Evolutionary conservation across 495 filamentous ascomycete genomes (phyloP), one percentile per base, ranked within the genome.

Genomic region (Podospora australis): DNA sequence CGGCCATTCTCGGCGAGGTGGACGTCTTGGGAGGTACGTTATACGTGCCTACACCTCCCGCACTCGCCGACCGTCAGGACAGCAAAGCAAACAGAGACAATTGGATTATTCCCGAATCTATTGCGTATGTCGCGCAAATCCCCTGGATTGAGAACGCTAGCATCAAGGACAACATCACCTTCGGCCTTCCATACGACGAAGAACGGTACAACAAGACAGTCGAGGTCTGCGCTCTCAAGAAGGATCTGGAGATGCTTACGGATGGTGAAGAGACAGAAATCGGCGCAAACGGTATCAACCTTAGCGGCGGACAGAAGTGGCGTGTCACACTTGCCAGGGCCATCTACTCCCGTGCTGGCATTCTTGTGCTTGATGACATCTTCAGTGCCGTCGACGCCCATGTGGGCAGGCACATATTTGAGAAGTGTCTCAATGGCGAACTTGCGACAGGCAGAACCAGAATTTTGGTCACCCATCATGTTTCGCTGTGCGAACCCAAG

Each of bases 141-240:
- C 87, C 87, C 0, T 92, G 87, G 87, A 88, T 92, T 48, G 87
- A 90, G 52, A 90, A 90, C 53, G 84, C 84, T 0, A 85, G 75
- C 6, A 81, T 92, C 53, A 80, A 74, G 48, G 79, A 85, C 14
- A 88, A 88, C 47, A 84, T 92, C 39, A 57, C 87, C 0, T 85
- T 90, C 53, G 86, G 86, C 13, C 67, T 90, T 7, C 86, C 87
- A 1, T 82, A 68, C 41, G 76, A 87, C 46, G 62, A 73, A 30
- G 64, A 67, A 5, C 77, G 87, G 19, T 92, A 90, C 60, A 62
- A 65, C 1, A 75, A 80, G 50, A 83, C 82, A 0, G 54, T 88
- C 22, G 69, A 75, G 24, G 82, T 80, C 4, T 92, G 87, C 57
- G 84, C 86, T 4, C 58, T 92, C 7, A 67, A 72, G 24, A 86